Evolutionary conservation across 2,329 filamentous ascomycete species (phyloP).

Genomic region (Rhynchosporium secalis): DNA sequence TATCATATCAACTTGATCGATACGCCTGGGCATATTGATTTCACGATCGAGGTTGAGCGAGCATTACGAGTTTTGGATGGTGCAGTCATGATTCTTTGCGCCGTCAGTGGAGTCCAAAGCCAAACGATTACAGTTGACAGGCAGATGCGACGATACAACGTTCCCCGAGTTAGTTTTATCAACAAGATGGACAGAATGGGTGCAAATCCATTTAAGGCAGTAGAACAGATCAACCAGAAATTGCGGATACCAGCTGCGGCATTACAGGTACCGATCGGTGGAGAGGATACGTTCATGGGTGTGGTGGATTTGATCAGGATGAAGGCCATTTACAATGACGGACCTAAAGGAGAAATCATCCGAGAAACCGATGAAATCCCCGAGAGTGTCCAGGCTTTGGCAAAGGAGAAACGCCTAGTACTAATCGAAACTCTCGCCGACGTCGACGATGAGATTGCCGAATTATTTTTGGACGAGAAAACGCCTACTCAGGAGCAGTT

Average conservation of each 20-base stretch:
- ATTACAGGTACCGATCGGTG: constrained; percentile 90
- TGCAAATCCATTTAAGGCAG: constrained; percentile 94
- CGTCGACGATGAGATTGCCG: constrained; percentile 96
- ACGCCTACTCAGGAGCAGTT: constrained; percentile 80
- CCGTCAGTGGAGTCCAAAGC: constrained; percentile 93
- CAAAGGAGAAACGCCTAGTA: constrained; percentile 76
- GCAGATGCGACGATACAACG: constrained; percentile 98
- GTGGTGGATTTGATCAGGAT: constrained; percentile 91
- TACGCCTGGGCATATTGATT: constrained; percentile 97
- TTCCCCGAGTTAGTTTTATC: constrained; percentile 92
- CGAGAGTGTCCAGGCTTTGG: constrained; percentile 72
- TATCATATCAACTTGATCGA: constrained; percentile 99
- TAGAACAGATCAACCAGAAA: constrained; percentile 97
- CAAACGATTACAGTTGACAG: constrained; percentile 98
- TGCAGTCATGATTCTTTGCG: constrained; percentile 97
- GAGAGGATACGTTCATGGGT: constrained; percentile 87
- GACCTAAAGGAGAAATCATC: constrained; percentile 75
- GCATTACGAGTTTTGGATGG: constrained; percentile 93
- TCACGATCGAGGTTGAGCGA: constrained; percentile 97
- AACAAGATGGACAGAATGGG: constrained; percentile 99
- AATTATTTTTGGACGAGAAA: constrained; percentile 86
- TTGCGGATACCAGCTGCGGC: constrained; percentile 90
- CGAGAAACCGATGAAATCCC: constrained; percentile 79
- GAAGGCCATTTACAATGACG: constrained; percentile 92
- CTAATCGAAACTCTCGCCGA: constrained; percentile 95